Percentiles rank a stretch among this genome's conserved stretches.
phyloP scores from a whole-genome alignment of 106 monocot species.

The Triglochin maritima region DNA sequence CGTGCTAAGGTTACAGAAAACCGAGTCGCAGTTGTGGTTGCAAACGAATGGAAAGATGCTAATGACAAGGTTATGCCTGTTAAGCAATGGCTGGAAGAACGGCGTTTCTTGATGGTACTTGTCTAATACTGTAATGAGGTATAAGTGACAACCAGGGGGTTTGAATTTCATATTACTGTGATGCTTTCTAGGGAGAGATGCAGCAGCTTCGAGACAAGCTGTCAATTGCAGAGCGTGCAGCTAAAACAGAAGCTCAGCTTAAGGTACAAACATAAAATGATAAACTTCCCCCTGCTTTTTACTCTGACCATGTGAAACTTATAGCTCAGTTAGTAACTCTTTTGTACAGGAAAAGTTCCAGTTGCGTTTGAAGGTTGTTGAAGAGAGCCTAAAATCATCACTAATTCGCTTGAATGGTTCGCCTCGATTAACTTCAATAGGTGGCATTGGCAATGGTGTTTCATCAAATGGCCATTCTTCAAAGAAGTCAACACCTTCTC shows the following conservation, averaged over 20 bases:
- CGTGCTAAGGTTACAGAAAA: constrained; percentile 84
- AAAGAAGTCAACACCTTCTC: constrained; percentile 26
- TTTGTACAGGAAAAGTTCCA: constrained; percentile 52
- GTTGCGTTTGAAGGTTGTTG: constrained; percentile 57
- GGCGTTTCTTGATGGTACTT: constrained; percentile 17
- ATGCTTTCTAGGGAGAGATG: constrained; percentile 56
- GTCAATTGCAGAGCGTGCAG: constrained; percentile 43
- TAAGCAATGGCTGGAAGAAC: constrained; percentile 88
- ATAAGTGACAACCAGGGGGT: neutral
- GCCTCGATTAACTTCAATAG: constrained; percentile 31
- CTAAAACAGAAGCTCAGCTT: constrained; percentile 62
- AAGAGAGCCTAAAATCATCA: constrained; percentile 55
- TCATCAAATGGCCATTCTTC: constrained; percentile 13
- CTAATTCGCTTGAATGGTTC: constrained; percentile 12
- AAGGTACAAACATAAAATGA: constrained; percentile 30
- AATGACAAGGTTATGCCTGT: constrained; percentile 98
- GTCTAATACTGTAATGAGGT: constrained; percentile 2
- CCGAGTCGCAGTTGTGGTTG: constrained; percentile 75
- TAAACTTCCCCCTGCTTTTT: too few relatives aligned
- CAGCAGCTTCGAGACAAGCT: constrained; percentile 79
- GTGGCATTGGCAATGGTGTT: constrained; percentile 27
- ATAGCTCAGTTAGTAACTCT: too few relatives aligned
- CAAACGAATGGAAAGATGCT: constrained; percentile 97
- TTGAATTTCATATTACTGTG: neutral
- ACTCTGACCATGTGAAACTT: too few relatives aligned